Evolutionary conservation across 371 early-diverging fungal genomes (phyloP), one percentile per base, ranked within the genome.

Genomic region (Syncephalastrum monosporum): DNA sequence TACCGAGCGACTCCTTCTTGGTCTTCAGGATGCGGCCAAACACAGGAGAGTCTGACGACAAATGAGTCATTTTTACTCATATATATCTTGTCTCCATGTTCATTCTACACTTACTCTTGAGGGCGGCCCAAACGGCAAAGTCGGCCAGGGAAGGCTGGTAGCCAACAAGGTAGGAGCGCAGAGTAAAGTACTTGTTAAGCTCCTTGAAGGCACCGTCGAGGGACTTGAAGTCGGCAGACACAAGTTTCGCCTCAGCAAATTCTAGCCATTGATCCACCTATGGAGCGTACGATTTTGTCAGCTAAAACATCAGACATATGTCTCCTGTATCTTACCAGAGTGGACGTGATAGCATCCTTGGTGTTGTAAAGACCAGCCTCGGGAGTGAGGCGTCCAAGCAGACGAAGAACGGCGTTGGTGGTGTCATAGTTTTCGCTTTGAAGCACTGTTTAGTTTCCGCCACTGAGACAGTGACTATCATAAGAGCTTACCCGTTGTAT

Each of bases 151-250:
- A 79, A 51, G 81, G 61, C 45, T 80, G 67, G 75, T 95, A 91
- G 1, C 95, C 96, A 52, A 86, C 87, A 57, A 94, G 62, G 68
- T 83, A 95, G 42, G 91, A 87, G 47, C 95, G 86, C 66, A 96
- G 77, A 14, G 82, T 81, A 65, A 93, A 72, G 64, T 89, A 87
- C 63, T 84, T 84, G 81, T 93, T 86, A 38, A 93, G 71, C 59
- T 85, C 79, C 55, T 77, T 83, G 56, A 87, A 81, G 23, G 83
- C 82, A 21, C 63, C 77, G 51, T 86, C 85, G 45, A 94, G 71
- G 14, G 78, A 73, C 81, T 89, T 90, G 73, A 89, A 92, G 60
- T 90, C 89, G 44, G 75, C 56, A n/a, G 80, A 64, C 44, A 72
- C 67, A 46, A 93, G 67, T 52, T 75, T 77, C 60, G 75, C 74